Conservation (phyloP, 495 filamentous ascomycete genomes). For the Trichoderma virens region DNA sequence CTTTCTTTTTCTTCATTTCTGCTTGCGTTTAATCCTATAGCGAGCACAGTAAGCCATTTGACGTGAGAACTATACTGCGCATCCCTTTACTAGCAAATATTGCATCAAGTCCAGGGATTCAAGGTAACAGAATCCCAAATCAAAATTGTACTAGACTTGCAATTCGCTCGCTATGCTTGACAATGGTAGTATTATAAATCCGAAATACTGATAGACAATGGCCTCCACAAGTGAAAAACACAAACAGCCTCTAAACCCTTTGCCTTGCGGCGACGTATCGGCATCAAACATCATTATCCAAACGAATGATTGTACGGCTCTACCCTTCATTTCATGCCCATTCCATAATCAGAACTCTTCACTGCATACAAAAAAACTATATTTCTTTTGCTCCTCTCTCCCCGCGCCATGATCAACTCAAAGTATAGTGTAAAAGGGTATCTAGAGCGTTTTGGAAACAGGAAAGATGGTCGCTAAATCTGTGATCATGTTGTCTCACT, state of each 20-base stretch:
- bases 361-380: background rate
- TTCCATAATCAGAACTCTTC: background rate
- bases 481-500: background rate
- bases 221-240: background rate
- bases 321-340: background rate
- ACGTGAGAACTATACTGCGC: too few relatives aligned
- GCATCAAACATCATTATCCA: constrained; percentile 2
- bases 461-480: background rate
- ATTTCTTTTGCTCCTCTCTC: background rate
- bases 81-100: too few relatives aligned
- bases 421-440: background rate
- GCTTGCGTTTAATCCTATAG: too few relatives aligned
- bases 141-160: background rate
- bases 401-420: background rate
- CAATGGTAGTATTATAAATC: background rate
- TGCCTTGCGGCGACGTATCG: constrained; percentile 6
- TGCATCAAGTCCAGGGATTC: too few relatives aligned
- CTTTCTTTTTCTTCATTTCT: too few relatives aligned
- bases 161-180: background rate
- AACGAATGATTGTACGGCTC: constrained; percentile 1
- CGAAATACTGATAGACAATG: background rate
- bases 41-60: too few relatives aligned
- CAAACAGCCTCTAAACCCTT: background rate
- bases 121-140: too few relatives aligned
- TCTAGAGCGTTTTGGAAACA: constrained; percentile 1